Conservation (phyloP, 2,329 filamentous ascomycete genomes). For the Cercospora sp. region DNA sequence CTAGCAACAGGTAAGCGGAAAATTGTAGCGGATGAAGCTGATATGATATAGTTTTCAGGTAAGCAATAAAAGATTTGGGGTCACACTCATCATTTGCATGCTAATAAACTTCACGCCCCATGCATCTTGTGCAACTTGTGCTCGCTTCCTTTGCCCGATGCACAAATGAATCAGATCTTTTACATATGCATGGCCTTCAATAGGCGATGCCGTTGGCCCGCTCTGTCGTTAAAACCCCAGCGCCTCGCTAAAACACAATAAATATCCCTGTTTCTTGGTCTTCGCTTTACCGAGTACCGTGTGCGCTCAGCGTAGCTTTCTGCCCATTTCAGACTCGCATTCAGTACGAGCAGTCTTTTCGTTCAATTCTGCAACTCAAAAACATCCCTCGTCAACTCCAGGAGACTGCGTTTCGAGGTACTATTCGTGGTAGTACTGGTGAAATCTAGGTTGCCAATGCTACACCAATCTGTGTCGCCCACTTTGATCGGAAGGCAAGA, state of each 20-base stretch:
- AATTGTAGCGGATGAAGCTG: background rate
- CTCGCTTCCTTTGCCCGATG: background rate
- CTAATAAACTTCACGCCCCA: background rate
- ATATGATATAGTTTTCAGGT: background rate
- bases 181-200: background rate
- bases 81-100: background rate
- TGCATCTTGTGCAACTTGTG: background rate
- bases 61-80: background rate
- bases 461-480: slow-evolving; percentile 59
- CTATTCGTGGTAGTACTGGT: slow-evolving; percentile 27
- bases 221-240: slow-evolving; percentile 1
- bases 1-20: background rate
- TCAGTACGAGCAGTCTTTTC: background rate
- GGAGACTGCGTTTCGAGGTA: slow-evolving; percentile 20
- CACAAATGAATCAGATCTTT: background rate
- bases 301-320: background rate
- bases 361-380: slow-evolving; percentile 8
- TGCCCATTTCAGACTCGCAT: background rate
- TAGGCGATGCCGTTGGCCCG: background rate
- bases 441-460: slow-evolving; percentile 48
- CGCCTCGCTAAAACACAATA: slow-evolving; percentile 10
- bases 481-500: slow-evolving; percentile 74
- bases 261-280: background rate
- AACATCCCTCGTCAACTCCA: slow-evolving; percentile 20
- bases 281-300: background rate